phyloP scores from a whole-genome alignment of 495 filamentous ascomycete species.

The Articulospora tetracladia region DNA sequence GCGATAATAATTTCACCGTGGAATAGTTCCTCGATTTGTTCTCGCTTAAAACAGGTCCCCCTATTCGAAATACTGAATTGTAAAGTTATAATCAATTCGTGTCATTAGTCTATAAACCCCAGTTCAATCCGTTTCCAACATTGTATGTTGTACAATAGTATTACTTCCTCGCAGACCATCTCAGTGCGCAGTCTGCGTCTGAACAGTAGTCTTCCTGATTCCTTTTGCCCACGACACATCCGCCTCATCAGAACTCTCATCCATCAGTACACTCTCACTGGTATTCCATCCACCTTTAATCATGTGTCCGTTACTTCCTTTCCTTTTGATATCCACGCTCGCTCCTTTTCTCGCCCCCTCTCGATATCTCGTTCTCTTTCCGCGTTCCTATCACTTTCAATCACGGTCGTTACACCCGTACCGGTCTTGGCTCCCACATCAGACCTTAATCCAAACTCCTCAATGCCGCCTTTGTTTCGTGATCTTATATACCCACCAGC shows the following conservation, averaged over 20 bases:
- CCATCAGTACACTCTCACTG: conserved; percentile 12
- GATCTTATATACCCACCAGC: conserved; percentile 11
- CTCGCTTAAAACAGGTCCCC: no score
- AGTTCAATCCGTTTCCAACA: no score
- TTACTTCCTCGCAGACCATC: no score
- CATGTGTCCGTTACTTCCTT: neutral
- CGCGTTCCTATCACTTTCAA: conserved; percentile 1
- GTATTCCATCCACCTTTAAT: conserved; percentile 6
- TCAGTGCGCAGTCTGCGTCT: conserved; percentile 9
- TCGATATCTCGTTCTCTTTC: conserved; percentile 1
- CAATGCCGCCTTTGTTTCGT: neutral
- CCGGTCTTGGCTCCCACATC: conserved; percentile 10
- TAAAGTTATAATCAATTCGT: no score
- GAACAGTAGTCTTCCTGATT: conserved; percentile 15
- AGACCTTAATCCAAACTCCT: conserved; percentile 15
- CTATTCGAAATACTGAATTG: no score
- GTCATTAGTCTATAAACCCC: no score
- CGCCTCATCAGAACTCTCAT: conserved; percentile 14
- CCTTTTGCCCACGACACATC: conserved; percentile 6
- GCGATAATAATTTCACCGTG: no score
- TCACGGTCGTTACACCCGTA: conserved; percentile 14
- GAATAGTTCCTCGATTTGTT: no score
- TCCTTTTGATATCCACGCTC: neutral
- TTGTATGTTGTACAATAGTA: no score
- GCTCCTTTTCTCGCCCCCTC: neutral